Evolutionary conservation across 768 basidiomycete species (phyloP), one percentile per base, ranked within the genome.

Genomic region (Boletellus emodensis): DNA sequence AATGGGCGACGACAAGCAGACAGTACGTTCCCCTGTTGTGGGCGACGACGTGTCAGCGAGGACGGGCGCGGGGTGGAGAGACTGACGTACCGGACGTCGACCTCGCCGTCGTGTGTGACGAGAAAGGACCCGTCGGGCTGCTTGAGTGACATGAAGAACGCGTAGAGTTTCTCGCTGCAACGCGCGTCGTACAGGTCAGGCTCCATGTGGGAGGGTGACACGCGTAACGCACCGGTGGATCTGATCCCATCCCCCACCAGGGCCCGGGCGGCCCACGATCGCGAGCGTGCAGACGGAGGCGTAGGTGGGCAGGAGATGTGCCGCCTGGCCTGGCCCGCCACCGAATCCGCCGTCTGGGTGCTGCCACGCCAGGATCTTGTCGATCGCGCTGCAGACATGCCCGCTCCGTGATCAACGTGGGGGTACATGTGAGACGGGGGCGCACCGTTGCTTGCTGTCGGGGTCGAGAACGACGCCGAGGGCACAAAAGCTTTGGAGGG

Each of bases 51-150:
- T 30, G 15, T 41, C 10, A 17, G 12, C 43, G 42, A 14, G 33
- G 26, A 1, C 44, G 3, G 12, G 26, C 9, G 20, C 8, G 30
- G 35, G 38, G 12, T 14, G 15, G 7, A 2, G 11, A 6, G 11
- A 3, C 28, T 11, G 28, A 69, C 77, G 49, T 56, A 92, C 90
- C 94, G 83, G 44, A 96, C 92, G 62, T 99, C 96, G 13, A 98
- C 87, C 67, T 99, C 96, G 13, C 84, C 90, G 47, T 91, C 81
- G 40, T 83, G 75, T 14, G 90, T 82, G 10, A 98, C 96, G 17
- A 88, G 76, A 68, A 97, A 98, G 0, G 93, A 93, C 0, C 96
- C 96, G 62, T 98, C 94, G 2, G 83, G 77, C 60, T 92, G 86
- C 65, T 99, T 99, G 54, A 97, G 69, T 1, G 87, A 84, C 82